Conservation (phyloP, 306 rosid genomes). For the Quercus robur region DNA sequence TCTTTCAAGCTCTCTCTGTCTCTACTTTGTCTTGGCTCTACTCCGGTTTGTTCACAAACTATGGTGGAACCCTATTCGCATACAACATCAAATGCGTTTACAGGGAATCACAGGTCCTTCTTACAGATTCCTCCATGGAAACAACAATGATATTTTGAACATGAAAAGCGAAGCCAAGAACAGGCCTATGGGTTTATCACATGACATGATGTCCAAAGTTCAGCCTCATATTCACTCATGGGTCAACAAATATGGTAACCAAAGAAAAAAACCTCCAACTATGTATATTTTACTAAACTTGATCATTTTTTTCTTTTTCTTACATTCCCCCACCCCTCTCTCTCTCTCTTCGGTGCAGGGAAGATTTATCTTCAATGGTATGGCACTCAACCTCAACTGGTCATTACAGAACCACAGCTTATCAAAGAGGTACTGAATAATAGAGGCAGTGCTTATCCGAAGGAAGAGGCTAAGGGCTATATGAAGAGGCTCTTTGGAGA, state of each 20-base stretch:
- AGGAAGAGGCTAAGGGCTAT: not conserved
- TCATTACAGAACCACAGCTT: slow-evolving; percentile 23
- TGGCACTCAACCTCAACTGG: slow-evolving; percentile 19
- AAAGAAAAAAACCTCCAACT: not conserved
- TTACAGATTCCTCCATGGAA: slow-evolving; percentile 22
- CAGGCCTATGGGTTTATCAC: no score
- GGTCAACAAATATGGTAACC: no score
- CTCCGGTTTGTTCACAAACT: not conserved
- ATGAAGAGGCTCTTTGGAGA: slow-evolving; percentile 14
- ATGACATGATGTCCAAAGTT: no score
- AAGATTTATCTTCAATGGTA: slow-evolving; percentile 30
- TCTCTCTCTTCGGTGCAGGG: slow-evolving; percentile 8
- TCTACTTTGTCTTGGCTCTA: not conserved
- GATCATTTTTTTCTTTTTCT: not conserved
- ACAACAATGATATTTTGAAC: slow-evolving; percentile 2
- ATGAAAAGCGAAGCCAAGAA: slow-evolving; percentile 3
- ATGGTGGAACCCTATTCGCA: not conserved
- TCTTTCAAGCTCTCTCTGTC: not conserved
- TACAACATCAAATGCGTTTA: not conserved
- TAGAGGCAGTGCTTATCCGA: slow-evolving; percentile 2
- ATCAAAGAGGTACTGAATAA: slow-evolving; percentile 21
- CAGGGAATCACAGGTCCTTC: slow-evolving; percentile 27
- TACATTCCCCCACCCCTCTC: no score
- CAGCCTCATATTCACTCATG: no score
- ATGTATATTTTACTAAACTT: not conserved